Evolutionary conservation across 2,329 filamentous ascomycete genomes (phyloP), one percentile per base, ranked within the genome.

Genomic region (Apiospora marii): DNA sequence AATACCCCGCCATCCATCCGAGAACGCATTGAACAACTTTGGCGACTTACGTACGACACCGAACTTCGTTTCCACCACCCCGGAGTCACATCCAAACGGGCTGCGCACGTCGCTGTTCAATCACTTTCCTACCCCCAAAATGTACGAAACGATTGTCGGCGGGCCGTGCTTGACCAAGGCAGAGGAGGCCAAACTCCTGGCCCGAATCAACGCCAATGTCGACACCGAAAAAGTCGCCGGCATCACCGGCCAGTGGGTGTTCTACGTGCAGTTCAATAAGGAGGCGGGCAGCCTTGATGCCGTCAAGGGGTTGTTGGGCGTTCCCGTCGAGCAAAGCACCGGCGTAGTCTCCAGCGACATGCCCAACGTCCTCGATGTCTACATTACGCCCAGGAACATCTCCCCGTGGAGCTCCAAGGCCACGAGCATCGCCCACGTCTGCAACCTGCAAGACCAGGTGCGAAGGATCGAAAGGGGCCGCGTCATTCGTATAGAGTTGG

Each of bases 381-480:
- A 95, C 80, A 88, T 98, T 73, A 91, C 89, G 67, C 96, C 96
- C 27, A 90, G 96, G 76, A 93, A 93, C 78, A 92, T 97, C 77
- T 98, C 95, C 53, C 96, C 96, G 81, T 99, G 96, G 96, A 98
- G 95, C 84, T 98, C 95, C 72, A 95, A 98, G 83, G 96, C 95
- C 41, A 98, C 96, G 67, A 96, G 92, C 81, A 98, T 98, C 81
- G 93, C 96, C 71, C 92, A 96, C 76, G 96, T 98, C 44, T 98
- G 96, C 81, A 95, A 94, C 37, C 86, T 98, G 73, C 90, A 91
- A 77, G 85, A 88, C 58, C 83, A 90, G 70, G 88, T 93, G 43
- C 89, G 92, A 80, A 92, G 96, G 72, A 93, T 98, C 76, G 96
- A 99, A 85, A 91, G 95, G 77, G 96, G 95, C 70, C 90, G 96